These are phyloP conservation scores for Tuber aestivum DNA, from an alignment of 495 filamentous ascomycete genomes.

Conservation along the genomic window DNA sequence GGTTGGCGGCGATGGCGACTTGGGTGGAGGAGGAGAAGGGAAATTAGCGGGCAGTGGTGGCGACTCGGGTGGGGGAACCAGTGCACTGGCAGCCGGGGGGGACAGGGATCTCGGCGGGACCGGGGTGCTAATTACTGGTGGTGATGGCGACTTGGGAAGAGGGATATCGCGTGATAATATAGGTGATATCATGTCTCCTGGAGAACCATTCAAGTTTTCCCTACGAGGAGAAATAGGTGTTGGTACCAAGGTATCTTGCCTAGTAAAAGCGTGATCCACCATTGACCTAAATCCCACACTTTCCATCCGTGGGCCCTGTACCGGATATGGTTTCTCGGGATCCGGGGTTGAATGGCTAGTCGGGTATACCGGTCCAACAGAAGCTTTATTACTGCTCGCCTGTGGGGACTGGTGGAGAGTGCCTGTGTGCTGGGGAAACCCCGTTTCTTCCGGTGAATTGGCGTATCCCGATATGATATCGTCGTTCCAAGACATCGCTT, in stretches of 20 bases:
- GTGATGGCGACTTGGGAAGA: not conserved
- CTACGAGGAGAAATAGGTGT: constrained; percentile 22
- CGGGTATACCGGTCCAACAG: not conserved
- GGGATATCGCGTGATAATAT: constrained; percentile 8
- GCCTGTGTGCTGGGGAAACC: not conserved
- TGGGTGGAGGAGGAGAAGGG: not conserved
- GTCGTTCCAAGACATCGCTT: constrained; percentile 28
- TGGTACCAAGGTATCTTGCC: constrained; percentile 20
- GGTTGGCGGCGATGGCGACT: not conserved
- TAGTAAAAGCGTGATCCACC: constrained; percentile 26
- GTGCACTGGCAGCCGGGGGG: constrained; percentile 7
- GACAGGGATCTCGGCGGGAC: not conserved
- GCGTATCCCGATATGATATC: constrained; percentile 37
- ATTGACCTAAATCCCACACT: constrained; percentile 27
- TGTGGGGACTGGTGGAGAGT: not conserved
- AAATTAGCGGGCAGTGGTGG: constrained; percentile 6
- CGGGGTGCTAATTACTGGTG: constrained; percentile 18
- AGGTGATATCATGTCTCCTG: not conserved
- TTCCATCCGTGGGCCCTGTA: constrained; percentile 6
- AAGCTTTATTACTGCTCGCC: not conserved
- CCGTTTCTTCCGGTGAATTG: constrained; percentile 16
- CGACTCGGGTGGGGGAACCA: constrained; percentile 16
- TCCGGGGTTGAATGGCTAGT: not conserved
- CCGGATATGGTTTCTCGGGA: not conserved
- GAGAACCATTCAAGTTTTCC: not conserved